These are phyloP conservation scores for Amanita rimosa DNA, from an alignment of 768 basidiomycete genomes.

Conservation along the genomic window DNA sequence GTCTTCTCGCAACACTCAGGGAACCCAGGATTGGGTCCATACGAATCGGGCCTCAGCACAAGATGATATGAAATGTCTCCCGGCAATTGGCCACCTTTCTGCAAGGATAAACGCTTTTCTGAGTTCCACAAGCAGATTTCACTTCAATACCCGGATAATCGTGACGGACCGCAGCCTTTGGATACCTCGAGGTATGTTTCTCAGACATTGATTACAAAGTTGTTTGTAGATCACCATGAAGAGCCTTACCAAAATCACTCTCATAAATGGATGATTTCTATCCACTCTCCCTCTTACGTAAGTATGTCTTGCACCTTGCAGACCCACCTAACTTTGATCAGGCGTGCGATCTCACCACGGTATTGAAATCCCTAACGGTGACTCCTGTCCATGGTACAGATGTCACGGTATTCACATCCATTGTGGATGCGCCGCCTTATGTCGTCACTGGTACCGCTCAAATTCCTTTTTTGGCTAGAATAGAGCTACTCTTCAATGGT, in stretches of 20 bases:
- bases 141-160: slow-evolving; percentile 34
- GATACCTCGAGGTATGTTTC: slow-evolving; percentile 27
- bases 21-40: background rate
- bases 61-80: background rate
- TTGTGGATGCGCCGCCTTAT: slow-evolving; percentile 29
- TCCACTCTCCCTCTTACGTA: slow-evolving; percentile 43
- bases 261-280: slow-evolving; percentile 46
- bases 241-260: slow-evolving; percentile 17
- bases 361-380: slow-evolving; percentile 28
- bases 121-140: slow-evolving; percentile 29
- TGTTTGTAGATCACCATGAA: slow-evolving; percentile 6
- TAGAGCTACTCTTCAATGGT: slow-evolving; percentile 34
- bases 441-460: slow-evolving; percentile 29
- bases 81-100: slow-evolving; percentile 5
- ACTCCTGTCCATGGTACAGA: slow-evolving; percentile 14
- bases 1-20: slow-evolving; percentile 18
- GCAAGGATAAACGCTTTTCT: background rate
- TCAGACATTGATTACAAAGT: background rate
- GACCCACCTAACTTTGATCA: slow-evolving; percentile 10
- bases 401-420: slow-evolving; percentile 10
- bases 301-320: slow-evolving; percentile 8
- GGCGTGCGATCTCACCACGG: slow-evolving; percentile 33
- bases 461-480: slow-evolving; percentile 33
- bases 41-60: background rate
- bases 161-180: slow-evolving; percentile 38